Base-by-base conservation (phyloP, 768 basidiomycete species). In the Tulasnella sp. region DNA sequence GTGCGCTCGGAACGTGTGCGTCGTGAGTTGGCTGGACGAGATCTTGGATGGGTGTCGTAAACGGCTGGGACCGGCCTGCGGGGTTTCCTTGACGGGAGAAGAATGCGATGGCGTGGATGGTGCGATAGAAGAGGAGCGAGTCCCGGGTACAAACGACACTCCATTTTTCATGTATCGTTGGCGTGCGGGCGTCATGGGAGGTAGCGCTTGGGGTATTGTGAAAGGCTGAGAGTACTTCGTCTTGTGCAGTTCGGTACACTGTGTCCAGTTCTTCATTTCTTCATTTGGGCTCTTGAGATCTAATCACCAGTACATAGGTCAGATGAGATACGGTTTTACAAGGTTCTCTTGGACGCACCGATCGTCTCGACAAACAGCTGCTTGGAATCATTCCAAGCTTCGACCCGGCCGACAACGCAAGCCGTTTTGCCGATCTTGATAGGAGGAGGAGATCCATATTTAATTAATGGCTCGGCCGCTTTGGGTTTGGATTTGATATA, bases 1-100 rank as follows among this genome's bases (percentile, higher is more conserved):
- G 75, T 93, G 91, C 42, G 90, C 84, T 12, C 89, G 84, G 77
- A 93, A 90, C 0, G 87, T 89, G 73, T 89, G 89, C 3, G 82
- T 84, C 1, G 86, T 92, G 34, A 93, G 85, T 71, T 92, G 89
- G 22, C 83, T 82, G 0, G 86, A 84, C 71, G 84, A 88, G 34
- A 92, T 80, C 44, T 88, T 84, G 0, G 88, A 87, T 0, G 91
- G 91, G 78, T 92, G 90, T 62, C 90, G 88, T 62, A 92, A 81
- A 77, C 85, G 87, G 35, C 64, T 64, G 32, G 66, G 62, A 36
- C 29, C 47, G 42, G 41, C 71, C 11, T 26, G n/a, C 22, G 67
- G 67, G 11, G 67, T 40, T n/a, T 36, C 40, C 34, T 41, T 69
- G 17, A 42, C 37, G 8, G 64, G 16, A 52, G 66, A 8, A 37